phyloP scores from a whole-genome alignment of 1,139 yeast species.

The Pneumocystis carinii region DNA sequence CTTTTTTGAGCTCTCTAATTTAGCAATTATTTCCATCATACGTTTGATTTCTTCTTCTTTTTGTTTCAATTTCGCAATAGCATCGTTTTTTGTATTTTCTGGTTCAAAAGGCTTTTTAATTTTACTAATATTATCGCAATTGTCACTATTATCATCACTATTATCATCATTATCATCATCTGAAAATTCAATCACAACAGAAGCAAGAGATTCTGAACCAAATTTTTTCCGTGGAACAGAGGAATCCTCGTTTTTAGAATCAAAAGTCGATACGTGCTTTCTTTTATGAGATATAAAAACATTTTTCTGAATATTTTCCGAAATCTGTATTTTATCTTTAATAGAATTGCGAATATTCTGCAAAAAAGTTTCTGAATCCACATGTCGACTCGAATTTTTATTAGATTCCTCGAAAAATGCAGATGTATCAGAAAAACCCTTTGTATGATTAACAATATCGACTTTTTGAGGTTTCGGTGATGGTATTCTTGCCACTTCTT shows the following conservation, averaged over 20 bases:
- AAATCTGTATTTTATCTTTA: not conserved
- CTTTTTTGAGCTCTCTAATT: constrained; percentile 3
- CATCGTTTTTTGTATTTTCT: not conserved
- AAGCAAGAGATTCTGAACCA: not conserved
- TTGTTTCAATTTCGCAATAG: not conserved
- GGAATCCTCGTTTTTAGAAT: not conserved
- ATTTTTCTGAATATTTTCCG: not conserved
- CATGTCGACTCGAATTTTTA: not conserved
- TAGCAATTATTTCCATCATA: constrained; percentile 3
- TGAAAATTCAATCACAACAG: not conserved
- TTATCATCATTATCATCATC: constrained; percentile 2
- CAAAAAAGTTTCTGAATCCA: not conserved
- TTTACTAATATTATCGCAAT: not conserved
- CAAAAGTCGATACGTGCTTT: not conserved
- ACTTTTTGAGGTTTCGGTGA: not conserved
- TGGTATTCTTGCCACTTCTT: not conserved
- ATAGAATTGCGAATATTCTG: not conserved
- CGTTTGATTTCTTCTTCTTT: constrained; percentile 7
- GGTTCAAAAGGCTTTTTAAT: not conserved
- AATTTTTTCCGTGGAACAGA: not conserved
- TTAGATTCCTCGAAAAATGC: not conserved
- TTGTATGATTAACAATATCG: not conserved
- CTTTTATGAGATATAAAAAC: not conserved
- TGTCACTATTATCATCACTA: not conserved
- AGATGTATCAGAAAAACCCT: not conserved